A percentile compares a stretch with the other conserved stretches of the same genome.
phyloP scores from a whole-genome alignment of 2,329 filamentous ascomycete species.

The Claviceps sp. region DNA sequence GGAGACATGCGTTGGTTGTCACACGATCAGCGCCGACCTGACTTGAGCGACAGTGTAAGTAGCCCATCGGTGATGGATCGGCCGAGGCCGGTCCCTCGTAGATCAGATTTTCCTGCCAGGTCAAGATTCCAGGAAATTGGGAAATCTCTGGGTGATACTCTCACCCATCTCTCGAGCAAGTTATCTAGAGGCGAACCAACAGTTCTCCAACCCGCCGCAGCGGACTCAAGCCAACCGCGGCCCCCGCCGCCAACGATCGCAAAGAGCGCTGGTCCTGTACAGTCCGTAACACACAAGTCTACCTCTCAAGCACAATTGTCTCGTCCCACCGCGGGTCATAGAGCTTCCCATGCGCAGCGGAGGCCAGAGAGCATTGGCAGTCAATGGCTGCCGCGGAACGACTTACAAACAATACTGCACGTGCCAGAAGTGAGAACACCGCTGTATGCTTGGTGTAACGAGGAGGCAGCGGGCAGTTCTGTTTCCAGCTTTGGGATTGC shows the following conservation, averaged over 20 bases:
- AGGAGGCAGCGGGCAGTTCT: constrained; percentile 1
- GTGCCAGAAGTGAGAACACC: background rate
- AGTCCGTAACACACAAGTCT: background rate
- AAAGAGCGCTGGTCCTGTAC: background rate
- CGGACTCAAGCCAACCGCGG: background rate
- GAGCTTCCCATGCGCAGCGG: too few relatives aligned
- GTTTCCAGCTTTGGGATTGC: constrained; percentile 21
- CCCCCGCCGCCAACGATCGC: background rate
- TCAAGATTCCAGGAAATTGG: background rate
- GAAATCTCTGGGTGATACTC: background rate
- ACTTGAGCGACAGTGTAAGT: background rate
- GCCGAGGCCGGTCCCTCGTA: constrained; percentile 42
- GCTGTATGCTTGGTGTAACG: background rate
- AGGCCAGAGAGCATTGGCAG: background rate
- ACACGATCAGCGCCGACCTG: constrained; percentile 4
- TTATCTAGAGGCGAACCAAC: background rate
- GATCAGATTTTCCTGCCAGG: constrained; percentile 9
- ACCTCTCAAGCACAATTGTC: background rate
- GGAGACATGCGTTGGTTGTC: constrained; percentile 27
- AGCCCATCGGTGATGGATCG: constrained; percentile 35
- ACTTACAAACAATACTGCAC: background rate
- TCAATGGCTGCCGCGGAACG: background rate
- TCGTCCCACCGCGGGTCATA: too few relatives aligned
- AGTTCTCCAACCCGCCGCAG: background rate
- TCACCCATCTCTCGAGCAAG: background rate